phyloP scores from a whole-genome alignment of 768 basidiomycete species.

The Cubamyces lactineus region DNA sequence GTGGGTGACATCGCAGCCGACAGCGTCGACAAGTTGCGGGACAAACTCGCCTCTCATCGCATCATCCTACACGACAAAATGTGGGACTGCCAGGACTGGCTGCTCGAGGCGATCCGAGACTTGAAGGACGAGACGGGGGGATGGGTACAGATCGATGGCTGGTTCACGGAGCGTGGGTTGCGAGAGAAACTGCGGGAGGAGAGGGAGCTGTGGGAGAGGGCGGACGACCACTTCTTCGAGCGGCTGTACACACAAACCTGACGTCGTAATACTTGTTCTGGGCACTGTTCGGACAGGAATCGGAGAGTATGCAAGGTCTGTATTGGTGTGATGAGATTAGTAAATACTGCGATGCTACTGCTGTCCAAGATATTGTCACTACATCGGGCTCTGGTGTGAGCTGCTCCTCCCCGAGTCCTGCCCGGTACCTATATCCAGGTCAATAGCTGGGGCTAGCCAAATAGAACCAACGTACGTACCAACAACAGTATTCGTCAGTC shows the following conservation, averaged over 20 bases:
- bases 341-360: too few relatives aligned
- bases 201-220: slow-evolving; percentile 9
- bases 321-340: too few relatives aligned
- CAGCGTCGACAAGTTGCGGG: neutral
- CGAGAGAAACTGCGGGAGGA: slow-evolving; percentile 9
- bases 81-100: slow-evolving; percentile 16
- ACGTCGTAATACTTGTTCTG: neutral
- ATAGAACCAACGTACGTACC: too few relatives aligned
- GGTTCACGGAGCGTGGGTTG: slow-evolving; percentile 2
- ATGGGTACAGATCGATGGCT: slow-evolving; percentile 2
- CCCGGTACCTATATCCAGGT: too few relatives aligned
- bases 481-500: too few relatives aligned
- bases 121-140: neutral
- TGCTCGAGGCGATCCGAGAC: slow-evolving; percentile 2
- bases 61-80: slow-evolving; percentile 3
- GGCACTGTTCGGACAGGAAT: too few relatives aligned
- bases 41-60: neutral
- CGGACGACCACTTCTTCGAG: slow-evolving; percentile 7
- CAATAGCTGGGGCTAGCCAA: too few relatives aligned
- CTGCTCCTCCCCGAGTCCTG: too few relatives aligned
- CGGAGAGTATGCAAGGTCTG: too few relatives aligned
- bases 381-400: too few relatives aligned
- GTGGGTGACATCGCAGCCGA: slow-evolving; percentile 6
- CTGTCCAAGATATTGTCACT: too few relatives aligned
- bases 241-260: neutral